Base-by-base conservation (phyloP, 2,329 filamentous ascomycete genomes). In the Arthrobotrys sinensis region DNA sequence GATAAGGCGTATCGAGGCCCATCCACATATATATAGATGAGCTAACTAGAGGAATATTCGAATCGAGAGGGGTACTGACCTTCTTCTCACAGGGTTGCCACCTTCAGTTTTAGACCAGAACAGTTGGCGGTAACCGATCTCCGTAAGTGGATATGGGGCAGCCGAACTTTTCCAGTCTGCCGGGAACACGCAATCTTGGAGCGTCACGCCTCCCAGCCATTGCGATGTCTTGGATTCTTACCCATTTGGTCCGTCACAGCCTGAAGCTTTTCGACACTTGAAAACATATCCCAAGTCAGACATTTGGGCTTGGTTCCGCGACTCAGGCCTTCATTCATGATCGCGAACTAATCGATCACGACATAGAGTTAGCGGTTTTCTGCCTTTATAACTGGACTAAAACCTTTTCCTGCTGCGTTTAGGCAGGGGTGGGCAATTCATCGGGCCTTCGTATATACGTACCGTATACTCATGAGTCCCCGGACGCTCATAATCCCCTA, bases 401-500 rank as follows among this genome's bases (percentile, higher is more conserved):
- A n/a, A n/a, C n/a, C n/a, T n/a, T n/a, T n/a, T n/a, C n/a, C n/a
- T n/a, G n/a, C n/a, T n/a, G n/a, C n/a, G n/a, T n/a, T n/a, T n/a
- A n/a, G n/a, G n/a, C n/a, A n/a, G n/a, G n/a, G n/a, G n/a, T n/a
- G n/a, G n/a, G n/a, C n/a, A n/a, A n/a, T n/a, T n/a, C n/a, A n/a
- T n/a, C n/a, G n/a, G 7, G 32, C 21, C 21, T 14, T 57, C 32
- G 11, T 11, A n/a, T 32, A 57, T 57, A 57, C 52, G 0, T 53
- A 53, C 50, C 4, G 52, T 19, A 6, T 38, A 14, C 21, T 57
- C 52, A 7, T 57, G n/a, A 2, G 32, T 19, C 11, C 52, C 32
- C 4, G 52, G 52, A 6, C 52, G 52, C 16, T 57, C 52, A 21
- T 57, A 57, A 21, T 57, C 52, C n/a, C n/a, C 32, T 8, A 38